Conservation (phyloP, 2,329 filamentous ascomycete species). For the Botrytis cinerea region DNA sequence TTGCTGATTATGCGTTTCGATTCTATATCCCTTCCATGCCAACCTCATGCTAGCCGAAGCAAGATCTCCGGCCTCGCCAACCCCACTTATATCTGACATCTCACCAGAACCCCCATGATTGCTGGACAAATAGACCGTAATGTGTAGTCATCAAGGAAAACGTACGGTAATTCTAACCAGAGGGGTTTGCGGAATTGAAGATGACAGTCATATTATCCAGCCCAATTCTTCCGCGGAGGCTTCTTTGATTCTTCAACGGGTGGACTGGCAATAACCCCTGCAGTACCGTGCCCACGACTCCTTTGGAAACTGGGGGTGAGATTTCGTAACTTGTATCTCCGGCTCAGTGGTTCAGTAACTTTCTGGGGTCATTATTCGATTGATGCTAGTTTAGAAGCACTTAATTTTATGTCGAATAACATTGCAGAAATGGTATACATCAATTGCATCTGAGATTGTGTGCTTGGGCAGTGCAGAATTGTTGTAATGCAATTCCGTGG, state of each 20-base stretch:
- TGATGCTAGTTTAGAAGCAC: neutral
- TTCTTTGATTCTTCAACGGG: neutral
- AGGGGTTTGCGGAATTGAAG: neutral
- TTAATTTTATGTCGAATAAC: neutral
- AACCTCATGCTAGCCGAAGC: neutral
- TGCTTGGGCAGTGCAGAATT: neutral
- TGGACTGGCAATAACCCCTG: neutral
- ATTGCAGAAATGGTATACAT: neutral
- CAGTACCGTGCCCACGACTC: neutral
- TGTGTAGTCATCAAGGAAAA: neutral
- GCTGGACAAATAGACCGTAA: neutral
- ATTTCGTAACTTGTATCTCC: neutral
- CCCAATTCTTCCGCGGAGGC: neutral
- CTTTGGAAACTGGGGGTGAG: neutral
- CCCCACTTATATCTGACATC: conserved; percentile 8
- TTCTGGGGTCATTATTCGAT: neutral
- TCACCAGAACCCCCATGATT: neutral
- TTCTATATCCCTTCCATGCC: neutral
- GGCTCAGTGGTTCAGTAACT: neutral
- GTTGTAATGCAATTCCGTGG: neutral
- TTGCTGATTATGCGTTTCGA: neutral
- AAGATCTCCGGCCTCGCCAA: neutral
- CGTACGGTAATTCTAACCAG: neutral
- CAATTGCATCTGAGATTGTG: no score
- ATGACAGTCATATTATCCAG: neutral